These are phyloP conservation scores for Umbelopsis isabellina DNA, from an alignment of 192 early-diverging fungal genomes.

Conservation along the genomic window DNA sequence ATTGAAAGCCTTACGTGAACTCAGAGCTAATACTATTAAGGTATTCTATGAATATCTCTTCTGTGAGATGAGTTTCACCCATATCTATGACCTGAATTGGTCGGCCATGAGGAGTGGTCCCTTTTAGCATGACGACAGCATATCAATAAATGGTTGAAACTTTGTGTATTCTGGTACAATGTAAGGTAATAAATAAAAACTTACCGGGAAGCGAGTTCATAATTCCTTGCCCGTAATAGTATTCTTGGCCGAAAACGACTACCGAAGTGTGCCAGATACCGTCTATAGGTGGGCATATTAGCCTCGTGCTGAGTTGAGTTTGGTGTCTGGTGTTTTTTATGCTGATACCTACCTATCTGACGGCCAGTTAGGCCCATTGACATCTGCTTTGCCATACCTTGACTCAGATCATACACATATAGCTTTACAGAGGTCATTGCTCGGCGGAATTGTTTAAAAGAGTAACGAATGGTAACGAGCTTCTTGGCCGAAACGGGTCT, in stretches of 20 bases:
- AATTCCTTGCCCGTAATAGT: conserved; percentile 83
- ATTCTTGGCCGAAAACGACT: conserved; percentile 75
- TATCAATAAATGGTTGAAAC: not conserved
- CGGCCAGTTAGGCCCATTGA: conserved; percentile 65
- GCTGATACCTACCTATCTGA: conserved; percentile 58
- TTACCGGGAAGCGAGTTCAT: conserved; percentile 43
- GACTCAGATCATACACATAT: conserved; percentile 66
- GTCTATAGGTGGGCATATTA: conserved; percentile 29
- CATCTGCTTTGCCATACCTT: conserved; percentile 76
- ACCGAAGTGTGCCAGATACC: conserved; percentile 80
- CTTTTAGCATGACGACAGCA: conserved; percentile 29
- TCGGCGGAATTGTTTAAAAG: not conserved
- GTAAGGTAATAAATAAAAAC: too few species aligned
- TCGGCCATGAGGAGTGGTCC: conserved; percentile 64
- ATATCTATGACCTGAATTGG: conserved; percentile 73
- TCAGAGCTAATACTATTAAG: conserved; percentile 60
- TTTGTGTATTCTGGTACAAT: too few species aligned
- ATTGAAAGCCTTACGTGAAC: conserved; percentile 41
- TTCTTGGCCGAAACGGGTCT: not conserved
- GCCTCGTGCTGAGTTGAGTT: not conserved
- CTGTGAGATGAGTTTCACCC: conserved; percentile 76
- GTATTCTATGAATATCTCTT: conserved; percentile 71
- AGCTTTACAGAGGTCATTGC: conserved; percentile 44
- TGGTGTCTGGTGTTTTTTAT: not conserved
- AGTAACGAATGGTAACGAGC: not conserved